These are phyloP conservation scores for Tuber indicum DNA, from an alignment of 495 filamentous ascomycete species.

Conservation along the genomic window DNA sequence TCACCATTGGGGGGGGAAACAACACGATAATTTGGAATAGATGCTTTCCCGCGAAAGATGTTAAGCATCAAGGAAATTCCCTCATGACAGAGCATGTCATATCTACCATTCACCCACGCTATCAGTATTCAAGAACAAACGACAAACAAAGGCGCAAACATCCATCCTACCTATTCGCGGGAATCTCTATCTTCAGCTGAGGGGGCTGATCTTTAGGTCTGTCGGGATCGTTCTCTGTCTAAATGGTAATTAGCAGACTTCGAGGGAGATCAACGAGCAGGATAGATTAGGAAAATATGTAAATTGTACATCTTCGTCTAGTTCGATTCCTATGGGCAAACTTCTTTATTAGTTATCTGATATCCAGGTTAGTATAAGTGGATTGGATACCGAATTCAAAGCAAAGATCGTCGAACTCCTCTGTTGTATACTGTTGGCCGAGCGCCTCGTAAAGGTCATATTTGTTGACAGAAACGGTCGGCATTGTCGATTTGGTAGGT, in stretches of 20 bases:
- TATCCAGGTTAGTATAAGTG: constrained; percentile 36
- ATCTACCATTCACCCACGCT: constrained; percentile 49
- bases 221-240: constrained; percentile 38
- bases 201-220: constrained; percentile 67
- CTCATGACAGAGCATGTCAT: constrained; percentile 98
- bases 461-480: constrained; percentile 93
- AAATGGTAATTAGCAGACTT: constrained; percentile 6
- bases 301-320: constrained; percentile 76
- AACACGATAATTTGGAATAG: constrained; percentile 70
- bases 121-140: not conserved
- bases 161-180: constrained; percentile 67
- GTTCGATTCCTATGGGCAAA: constrained; percentile 65
- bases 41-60: constrained; percentile 72
- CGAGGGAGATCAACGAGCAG: not conserved
- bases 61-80: constrained; percentile 93
- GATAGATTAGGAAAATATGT: constrained; percentile 7
- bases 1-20: constrained; percentile 64
- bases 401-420: constrained; percentile 93
- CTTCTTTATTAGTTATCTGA: constrained; percentile 14
- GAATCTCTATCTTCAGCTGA: constrained; percentile 97
- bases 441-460: constrained; percentile 87
- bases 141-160: not conserved
- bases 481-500: constrained; percentile 52
- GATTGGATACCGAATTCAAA: constrained; percentile 77
- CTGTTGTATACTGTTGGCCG: constrained; percentile 82